Conservation (phyloP, 192 early-diverging fungal genomes). For the Pilaira anomala region DNA sequence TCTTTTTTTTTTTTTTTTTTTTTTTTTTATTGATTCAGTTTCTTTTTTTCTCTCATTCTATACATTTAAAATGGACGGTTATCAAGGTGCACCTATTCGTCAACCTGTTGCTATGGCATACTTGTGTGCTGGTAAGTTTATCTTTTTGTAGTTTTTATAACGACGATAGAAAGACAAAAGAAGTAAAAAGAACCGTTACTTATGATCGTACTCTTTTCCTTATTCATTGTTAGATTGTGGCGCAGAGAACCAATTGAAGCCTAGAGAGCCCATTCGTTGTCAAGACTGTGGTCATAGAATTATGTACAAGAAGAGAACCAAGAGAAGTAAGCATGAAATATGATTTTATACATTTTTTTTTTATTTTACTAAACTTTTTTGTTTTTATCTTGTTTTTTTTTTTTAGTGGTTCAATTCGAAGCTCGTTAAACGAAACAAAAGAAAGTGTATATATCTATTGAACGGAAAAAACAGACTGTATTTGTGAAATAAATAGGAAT, state of each 20-base stretch:
- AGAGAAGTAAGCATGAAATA: slow-evolving; percentile 65
- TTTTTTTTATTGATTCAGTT: no score
- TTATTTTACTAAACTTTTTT: not conserved
- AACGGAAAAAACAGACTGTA: no score
- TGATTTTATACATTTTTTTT: not conserved
- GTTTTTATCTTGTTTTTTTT: slow-evolving; percentile 15
- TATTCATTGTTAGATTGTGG: slow-evolving; percentile 64
- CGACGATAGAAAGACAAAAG: not conserved
- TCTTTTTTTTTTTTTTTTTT: not conserved
- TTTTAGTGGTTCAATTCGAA: slow-evolving; percentile 94
- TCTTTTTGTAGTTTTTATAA: not conserved
- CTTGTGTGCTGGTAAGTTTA: slow-evolving; percentile 37
- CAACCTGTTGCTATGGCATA: slow-evolving; percentile 40
- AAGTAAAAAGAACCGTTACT: not conserved
- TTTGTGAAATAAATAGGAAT: no score
- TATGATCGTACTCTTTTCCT: not conserved
- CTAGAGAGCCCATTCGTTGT: slow-evolving; percentile 94
- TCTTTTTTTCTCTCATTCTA: not conserved
- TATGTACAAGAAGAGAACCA: slow-evolving; percentile 97
- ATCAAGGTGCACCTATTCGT: slow-evolving; percentile 31
- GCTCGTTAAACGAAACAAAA: slow-evolving; percentile 64
- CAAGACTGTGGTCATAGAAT: slow-evolving; percentile 94
- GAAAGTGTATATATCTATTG: no score
- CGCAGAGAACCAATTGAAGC: slow-evolving; percentile 86
- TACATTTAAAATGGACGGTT: slow-evolving; percentile 23